Percentiles rank a stretch among this genome's conserved stretches.
phyloP scores from a whole-genome alignment of 2,329 filamentous ascomycete genomes.

The Onygena corvina region DNA sequence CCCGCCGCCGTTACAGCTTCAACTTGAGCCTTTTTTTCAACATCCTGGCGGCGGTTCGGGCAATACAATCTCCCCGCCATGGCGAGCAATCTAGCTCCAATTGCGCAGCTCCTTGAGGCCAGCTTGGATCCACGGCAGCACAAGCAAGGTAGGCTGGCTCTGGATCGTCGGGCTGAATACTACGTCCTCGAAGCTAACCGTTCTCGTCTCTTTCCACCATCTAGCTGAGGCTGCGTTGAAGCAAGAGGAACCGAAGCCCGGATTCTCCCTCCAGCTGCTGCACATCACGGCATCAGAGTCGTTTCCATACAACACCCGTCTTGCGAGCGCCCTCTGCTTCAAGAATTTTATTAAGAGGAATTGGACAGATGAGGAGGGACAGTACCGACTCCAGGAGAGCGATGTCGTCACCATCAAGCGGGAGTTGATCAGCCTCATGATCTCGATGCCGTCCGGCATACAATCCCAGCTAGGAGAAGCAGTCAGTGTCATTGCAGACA shows the following conservation, averaged over 20 bases:
- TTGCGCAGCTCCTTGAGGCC: constrained; percentile 78
- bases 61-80: constrained; percentile 33
- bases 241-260: constrained; percentile 66
- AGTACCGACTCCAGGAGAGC: constrained; percentile 70
- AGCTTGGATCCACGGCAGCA: constrained; percentile 80
- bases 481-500: constrained; percentile 94
- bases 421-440: constrained; percentile 94
- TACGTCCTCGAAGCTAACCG: constrained; percentile 1
- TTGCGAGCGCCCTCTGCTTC: constrained; percentile 85
- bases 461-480: constrained; percentile 93
- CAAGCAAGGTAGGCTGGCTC: constrained; percentile 61
- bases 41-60: constrained; percentile 18
- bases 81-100: constrained; percentile 48
- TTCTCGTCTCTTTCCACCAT: constrained; percentile 9
- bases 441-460: constrained; percentile 71
- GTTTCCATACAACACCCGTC: constrained; percentile 63
- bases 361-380: constrained; percentile 92
- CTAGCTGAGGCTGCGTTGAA: constrained; percentile 72
- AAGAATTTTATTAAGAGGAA: constrained; percentile 95
- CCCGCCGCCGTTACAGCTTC: too few relatives aligned
- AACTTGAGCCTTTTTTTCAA: too few relatives aligned
- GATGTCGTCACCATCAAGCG: constrained; percentile 88
- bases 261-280: constrained; percentile 77
- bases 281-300: constrained; percentile 73
- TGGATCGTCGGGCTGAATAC: not conserved